Conservation (phyloP, 768 basidiomycete species). For the Leccinum variicolor region DNA sequence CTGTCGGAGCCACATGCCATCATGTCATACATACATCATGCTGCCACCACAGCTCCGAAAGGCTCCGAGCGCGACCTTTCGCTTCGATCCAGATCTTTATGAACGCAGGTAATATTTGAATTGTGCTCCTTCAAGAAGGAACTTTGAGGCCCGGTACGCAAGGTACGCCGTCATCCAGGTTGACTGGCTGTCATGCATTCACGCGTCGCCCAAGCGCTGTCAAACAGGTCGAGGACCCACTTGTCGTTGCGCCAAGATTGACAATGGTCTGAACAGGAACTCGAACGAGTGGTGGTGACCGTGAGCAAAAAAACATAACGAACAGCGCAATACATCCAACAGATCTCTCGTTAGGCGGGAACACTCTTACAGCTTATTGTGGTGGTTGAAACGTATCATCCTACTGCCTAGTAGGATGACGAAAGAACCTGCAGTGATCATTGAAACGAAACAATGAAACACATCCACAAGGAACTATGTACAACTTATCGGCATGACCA, state of each 20-base stretch:
- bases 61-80: neutral
- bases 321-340: neutral
- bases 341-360: neutral
- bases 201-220: neutral
- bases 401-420: neutral
- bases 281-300: neutral
- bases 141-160: neutral
- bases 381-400: neutral
- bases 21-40: too few relatives aligned
- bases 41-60: neutral
- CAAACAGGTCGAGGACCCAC: neutral
- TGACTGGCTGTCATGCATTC: neutral
- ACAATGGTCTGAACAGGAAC: neutral
- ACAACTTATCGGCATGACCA: too few relatives aligned
- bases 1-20: too few relatives aligned
- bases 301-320: neutral
- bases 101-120: neutral
- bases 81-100: neutral
- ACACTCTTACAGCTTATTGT: neutral
- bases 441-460: neutral
- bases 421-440: neutral
- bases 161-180: neutral
- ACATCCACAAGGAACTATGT: neutral
- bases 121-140: too few relatives aligned
- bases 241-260: neutral